Base-by-base conservation (phyloP, 495 filamentous ascomycete species). In the Tuber borchii region DNA sequence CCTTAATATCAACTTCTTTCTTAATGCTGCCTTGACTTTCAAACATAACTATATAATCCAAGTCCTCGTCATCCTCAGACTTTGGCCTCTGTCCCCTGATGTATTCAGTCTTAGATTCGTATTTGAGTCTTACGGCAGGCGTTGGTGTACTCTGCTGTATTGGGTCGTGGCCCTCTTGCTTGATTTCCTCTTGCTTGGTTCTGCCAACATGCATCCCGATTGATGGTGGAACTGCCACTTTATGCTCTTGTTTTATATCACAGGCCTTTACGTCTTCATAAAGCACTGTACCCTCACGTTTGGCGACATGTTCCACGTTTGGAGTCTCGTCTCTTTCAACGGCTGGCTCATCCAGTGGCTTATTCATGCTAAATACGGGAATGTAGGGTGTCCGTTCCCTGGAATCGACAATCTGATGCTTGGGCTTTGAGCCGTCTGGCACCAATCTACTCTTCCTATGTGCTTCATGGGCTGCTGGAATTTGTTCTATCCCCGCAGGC, bases 31-130 rank as follows among this genome's bases (percentile, higher is more conserved):
- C 56, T 34, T 65, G 56, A 2, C 56, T 65, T 34, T 12, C 26
- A 14, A 34, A 65, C 56, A 65, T 65, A 34, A 65, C 56, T 34
- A 65, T 16, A 65, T 65, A 65, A 65, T 65, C 56, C 56, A 65
- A 7, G 26, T 65, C 56, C 26, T 19, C 56, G 3, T 31, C 26
- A 17, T 65, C 26, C 26, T 16, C 26, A 31, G 31, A 2, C 14
- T 65, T 34, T 34, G 12, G 26, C 34, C 16, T 65, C 31, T 65
- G 26, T 65, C 56, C 1, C 14, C 1, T 34, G 56, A 12, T 7
- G 4, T 34, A 65, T 19, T 65, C 56, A 6, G 26, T 31, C 19
- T 65, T 14, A 1, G 56, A 17, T 19, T 34, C 14, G 4, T 4
- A 19, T 26, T 65, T 65, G 26, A 65, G 14, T 65, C 56, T 17